phyloP scores from a whole-genome alignment of 345 rosid species.

The Salix caprea region DNA sequence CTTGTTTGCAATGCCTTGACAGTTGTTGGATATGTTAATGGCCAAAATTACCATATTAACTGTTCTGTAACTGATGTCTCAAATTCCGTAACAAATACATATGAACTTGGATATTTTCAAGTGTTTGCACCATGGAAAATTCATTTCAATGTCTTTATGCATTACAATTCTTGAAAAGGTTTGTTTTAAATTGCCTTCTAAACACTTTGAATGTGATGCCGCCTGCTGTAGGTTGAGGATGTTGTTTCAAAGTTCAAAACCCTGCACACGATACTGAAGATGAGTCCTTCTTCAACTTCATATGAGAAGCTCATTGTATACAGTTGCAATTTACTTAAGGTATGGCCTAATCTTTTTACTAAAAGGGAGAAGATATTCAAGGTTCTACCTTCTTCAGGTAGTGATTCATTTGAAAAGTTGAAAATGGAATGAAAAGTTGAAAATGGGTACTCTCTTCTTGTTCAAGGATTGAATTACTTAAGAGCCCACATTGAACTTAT shows the following conservation, averaged over 20 bases:
- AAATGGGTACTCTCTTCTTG: not conserved
- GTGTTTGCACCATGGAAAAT: not conserved
- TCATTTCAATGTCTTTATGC: not conserved
- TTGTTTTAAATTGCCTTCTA: not conserved
- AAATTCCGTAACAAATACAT: not conserved
- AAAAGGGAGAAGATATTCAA: not conserved
- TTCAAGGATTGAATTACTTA: not conserved
- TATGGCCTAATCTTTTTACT: constrained; percentile 19
- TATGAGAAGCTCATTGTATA: constrained; percentile 54
- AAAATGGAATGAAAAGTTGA: not conserved
- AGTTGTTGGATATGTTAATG: not conserved
- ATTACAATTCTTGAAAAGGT: not conserved
- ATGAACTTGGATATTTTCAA: not conserved
- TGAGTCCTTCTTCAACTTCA: constrained; percentile 53
- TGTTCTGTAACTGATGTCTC: not conserved
- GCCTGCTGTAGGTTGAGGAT: constrained; percentile 53
- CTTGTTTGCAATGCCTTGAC: not conserved
- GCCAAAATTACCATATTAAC: not conserved
- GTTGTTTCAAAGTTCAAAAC: constrained; percentile 48
- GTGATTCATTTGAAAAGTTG: not conserved
- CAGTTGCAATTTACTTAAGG: constrained; percentile 57
- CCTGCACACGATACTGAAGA: constrained; percentile 52
- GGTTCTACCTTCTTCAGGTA: not conserved
- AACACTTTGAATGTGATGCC: not conserved
- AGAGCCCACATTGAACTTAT: not conserved